Evolutionary conservation across 108 stramenopile species (phyloP).

Genomic region (Conticribra guillardii): DNA sequence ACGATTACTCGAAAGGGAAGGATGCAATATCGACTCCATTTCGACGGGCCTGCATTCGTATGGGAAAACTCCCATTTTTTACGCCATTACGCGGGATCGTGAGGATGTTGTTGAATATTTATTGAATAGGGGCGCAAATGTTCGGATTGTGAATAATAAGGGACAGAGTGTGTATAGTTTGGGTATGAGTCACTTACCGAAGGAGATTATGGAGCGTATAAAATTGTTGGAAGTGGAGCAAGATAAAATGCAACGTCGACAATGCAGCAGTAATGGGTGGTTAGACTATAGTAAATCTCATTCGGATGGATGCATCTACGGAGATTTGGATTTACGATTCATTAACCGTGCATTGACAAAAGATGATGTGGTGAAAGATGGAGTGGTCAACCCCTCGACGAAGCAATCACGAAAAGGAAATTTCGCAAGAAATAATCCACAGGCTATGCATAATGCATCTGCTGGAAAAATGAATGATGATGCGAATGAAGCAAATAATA

Average conservation of each 20-base stretch:
- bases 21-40: slow-evolving; percentile 60
- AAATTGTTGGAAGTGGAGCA: slow-evolving; percentile 26
- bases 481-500: no score
- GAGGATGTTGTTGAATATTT: slow-evolving; percentile 61
- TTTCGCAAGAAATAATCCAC: slow-evolving; percentile 64
- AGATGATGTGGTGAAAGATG: slow-evolving; percentile 54
- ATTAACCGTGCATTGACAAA: slow-evolving; percentile 49
- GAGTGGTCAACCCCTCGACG: slow-evolving; percentile 67
- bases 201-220: slow-evolving; percentile 29
- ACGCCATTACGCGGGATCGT: slow-evolving; percentile 72
- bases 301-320: slow-evolving; percentile 70
- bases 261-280: slow-evolving; percentile 39
- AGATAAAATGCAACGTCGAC: background rate
- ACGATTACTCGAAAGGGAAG: slow-evolving; percentile 54
- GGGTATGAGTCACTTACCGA: slow-evolving; percentile 53
- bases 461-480: no score
- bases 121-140: slow-evolving; percentile 47
- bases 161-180: slow-evolving; percentile 77
- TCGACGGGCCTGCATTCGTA: slow-evolving; percentile 63
- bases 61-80: slow-evolving; percentile 88
- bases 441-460: slow-evolving; percentile 16
- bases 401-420: slow-evolving; percentile 57
- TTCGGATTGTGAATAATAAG: slow-evolving; percentile 88
- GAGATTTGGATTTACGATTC: slow-evolving; percentile 80
- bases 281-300: slow-evolving; percentile 67